Percentiles rank a stretch among this genome's conserved stretches.
Evolutionary conservation across 164 flowering plant species (phyloP).

Genomic region (Tinospora cordifolia): DNA sequence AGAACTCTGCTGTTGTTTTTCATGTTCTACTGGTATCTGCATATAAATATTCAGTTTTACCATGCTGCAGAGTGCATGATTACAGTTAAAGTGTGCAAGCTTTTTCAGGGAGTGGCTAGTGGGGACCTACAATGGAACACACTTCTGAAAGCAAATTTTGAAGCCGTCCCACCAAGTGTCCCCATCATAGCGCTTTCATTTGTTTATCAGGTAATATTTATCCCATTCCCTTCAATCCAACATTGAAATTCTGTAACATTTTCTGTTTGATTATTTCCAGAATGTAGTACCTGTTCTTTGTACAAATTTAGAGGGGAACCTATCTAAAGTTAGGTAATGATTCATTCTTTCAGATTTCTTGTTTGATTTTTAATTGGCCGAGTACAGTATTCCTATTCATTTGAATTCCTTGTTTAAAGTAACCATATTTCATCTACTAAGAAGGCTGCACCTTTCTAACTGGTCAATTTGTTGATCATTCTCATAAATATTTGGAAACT

Average conservation of each 20-base stretch:
- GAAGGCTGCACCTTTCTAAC: background rate
- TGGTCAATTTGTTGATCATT: background rate
- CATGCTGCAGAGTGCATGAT: background rate
- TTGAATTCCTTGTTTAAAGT: background rate
- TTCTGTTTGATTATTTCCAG: conserved; percentile 29
- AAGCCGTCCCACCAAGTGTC: conserved; percentile 77
- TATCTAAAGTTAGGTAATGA: conserved; percentile 85
- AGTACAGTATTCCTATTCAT: background rate
- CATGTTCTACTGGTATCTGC: background rate
- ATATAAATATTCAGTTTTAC: background rate
- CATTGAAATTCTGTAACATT: conserved; percentile 9
- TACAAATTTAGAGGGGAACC: conserved; percentile 85
- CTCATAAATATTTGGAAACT: too few species aligned
- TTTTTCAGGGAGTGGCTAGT: conserved; percentile 63
- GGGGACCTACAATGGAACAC: conserved; percentile 71
- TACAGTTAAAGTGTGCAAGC: conserved; percentile 1
- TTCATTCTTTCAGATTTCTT: conserved; percentile 4
- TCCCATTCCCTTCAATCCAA: background rate
- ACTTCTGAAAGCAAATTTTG: conserved; percentile 71
- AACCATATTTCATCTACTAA: background rate
- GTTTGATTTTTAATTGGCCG: background rate
- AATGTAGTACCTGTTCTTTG: conserved; percentile 95
- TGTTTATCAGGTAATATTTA: conserved; percentile 74
- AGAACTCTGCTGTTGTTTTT: background rate
- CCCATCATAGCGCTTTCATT: conserved; percentile 89